Conservation (phyloP, 106 monocot genomes). For the Cymbidium sinense region DNA sequence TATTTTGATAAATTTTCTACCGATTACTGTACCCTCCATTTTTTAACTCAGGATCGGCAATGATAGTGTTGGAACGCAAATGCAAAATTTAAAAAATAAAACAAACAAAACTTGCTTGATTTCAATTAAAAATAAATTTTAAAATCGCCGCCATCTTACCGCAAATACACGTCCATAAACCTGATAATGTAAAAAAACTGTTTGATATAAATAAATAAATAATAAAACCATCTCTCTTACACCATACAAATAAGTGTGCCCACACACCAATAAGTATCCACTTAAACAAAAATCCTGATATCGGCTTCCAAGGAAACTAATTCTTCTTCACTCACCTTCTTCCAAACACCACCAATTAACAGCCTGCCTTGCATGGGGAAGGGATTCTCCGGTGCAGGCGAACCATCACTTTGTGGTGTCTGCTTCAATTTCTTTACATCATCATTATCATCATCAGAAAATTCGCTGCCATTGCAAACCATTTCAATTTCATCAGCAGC, state of each 20-base stretch:
- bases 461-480: background rate
- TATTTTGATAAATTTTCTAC: too few relatives aligned
- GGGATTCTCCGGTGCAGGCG: conserved; percentile 1
- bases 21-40: too few relatives aligned
- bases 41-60: too few relatives aligned
- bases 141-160: too few relatives aligned
- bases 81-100: too few relatives aligned
- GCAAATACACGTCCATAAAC: too few relatives aligned
- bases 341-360: conserved; percentile 65
- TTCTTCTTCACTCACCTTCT: conserved; percentile 61
- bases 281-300: conserved; percentile 36
- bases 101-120: too few relatives aligned
- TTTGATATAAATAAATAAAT: too few relatives aligned
- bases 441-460: background rate
- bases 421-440: background rate
- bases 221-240: background rate
- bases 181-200: too few relatives aligned
- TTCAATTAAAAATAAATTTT: too few relatives aligned
- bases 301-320: conserved; percentile 36
- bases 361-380: conserved; percentile 46
- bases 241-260: background rate
- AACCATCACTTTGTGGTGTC: background rate
- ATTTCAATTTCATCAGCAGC: conserved; percentile 4
- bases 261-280: background rate
- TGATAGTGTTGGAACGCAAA: too few relatives aligned